Percentiles rank a stretch among this genome's conserved stretches.
These are phyloP conservation scores for Tylopilus felleus DNA, from an alignment of 768 basidiomycete genomes.

Conservation along the genomic window DNA sequence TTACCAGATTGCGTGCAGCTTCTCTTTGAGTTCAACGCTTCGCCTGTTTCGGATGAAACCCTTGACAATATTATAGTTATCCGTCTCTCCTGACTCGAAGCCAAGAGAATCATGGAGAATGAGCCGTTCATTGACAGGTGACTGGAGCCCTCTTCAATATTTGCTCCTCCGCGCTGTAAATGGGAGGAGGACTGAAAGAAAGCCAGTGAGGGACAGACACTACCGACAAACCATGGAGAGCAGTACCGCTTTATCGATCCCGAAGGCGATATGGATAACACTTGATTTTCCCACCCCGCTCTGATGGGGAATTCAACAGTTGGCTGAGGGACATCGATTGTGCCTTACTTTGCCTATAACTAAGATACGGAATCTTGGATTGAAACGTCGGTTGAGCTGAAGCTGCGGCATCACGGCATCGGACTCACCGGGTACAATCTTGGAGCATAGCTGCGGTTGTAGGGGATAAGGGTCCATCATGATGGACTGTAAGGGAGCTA, in stretches of 20 bases:
- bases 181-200: not conserved
- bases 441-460: not conserved
- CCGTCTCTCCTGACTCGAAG: constrained; percentile 1
- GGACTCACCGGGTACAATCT: not conserved
- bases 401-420: too few species aligned
- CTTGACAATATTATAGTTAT: not conserved
- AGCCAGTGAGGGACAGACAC: not conserved
- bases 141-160: not conserved
- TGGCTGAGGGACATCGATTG: not conserved
- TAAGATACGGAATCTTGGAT: constrained; percentile 1
- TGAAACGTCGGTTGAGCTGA: not conserved
- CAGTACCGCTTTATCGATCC: not conserved
- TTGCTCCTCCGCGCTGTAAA: not conserved
- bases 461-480: not conserved
- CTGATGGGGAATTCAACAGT: not conserved
- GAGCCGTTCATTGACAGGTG: not conserved
- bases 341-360: not conserved
- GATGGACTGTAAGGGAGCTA: not conserved
- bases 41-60: not conserved
- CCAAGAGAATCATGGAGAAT: constrained; percentile 3
- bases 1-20: constrained; percentile 1
- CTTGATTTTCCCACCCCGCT: not conserved
- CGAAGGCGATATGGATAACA: not conserved
- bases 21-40: not conserved
- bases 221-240: not conserved